Percentiles rank a stretch among this genome's conserved stretches.
These are phyloP conservation scores for Tricholoma flavovirens DNA, from an alignment of 768 basidiomycete genomes.

Conservation along the genomic window DNA sequence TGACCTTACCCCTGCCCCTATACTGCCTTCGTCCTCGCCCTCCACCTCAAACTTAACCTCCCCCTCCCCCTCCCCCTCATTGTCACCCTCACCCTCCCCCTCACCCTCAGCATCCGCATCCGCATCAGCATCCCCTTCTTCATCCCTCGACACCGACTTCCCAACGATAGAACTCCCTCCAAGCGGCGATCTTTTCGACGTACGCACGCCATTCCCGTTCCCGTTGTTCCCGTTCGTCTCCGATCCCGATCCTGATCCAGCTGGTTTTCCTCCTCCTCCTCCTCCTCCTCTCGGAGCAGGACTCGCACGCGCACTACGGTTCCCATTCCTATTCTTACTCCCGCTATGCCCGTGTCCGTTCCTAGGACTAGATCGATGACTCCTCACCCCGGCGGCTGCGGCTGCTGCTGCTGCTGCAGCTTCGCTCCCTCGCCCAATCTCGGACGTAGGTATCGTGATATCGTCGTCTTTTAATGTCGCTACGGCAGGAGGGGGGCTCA, in stretches of 20 bases:
- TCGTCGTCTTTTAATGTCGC: constrained; percentile 16
- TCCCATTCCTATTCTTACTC: not conserved
- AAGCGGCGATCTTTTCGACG: not conserved
- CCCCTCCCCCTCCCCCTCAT: constrained; percentile 11
- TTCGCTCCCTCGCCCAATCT: constrained; percentile 22
- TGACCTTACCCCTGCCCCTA: too few species aligned
- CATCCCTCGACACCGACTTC: constrained; percentile 3
- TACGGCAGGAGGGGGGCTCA: constrained; percentile 19
- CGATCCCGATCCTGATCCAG: not conserved
- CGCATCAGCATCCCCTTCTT: not conserved
- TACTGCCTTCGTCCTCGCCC: too few species aligned
- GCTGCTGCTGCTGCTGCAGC: not conserved
- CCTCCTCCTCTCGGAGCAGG: not conserved
- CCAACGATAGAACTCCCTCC: constrained; percentile 1
- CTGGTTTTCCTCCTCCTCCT: not conserved
- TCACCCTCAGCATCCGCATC: constrained; percentile 23
- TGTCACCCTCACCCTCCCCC: constrained; percentile 30
- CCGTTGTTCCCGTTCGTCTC: not conserved
- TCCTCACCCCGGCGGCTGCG: not conserved
- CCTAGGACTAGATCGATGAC: not conserved
- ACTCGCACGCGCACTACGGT: not conserved
- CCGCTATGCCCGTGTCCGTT: not conserved
- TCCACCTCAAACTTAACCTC: constrained; percentile 34
- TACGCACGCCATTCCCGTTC: too few species aligned
- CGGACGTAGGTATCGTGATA: constrained; percentile 22